Evolutionary conservation across 1,139 yeast species (phyloP), one percentile per base, ranked within the genome.

Genomic region (Protomyces inouyei): DNA sequence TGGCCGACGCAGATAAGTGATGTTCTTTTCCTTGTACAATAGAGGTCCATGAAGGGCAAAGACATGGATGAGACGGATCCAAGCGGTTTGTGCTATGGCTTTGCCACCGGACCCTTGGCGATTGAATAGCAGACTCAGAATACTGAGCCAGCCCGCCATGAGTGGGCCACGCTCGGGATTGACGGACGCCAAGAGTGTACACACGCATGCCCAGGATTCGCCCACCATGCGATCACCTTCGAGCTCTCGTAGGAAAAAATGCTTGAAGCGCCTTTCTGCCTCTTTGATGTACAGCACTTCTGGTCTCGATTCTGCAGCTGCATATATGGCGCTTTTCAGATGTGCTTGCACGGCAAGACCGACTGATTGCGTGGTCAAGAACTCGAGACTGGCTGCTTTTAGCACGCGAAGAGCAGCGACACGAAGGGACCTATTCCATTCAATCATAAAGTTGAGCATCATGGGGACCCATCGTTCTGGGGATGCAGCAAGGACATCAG

Each of bases 151-250:
- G 16, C 60, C 40, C 38, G 57, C 61, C 16, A 69, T 52, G 40
- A 67, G 52, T 21, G 55, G 53, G 69, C 70, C 67, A 32, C 64
- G 60, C 36, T 64, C 67, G 16, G 68, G 64, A 43, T 67, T 52
- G 28, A 61, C 66, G 10, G 66, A 66, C 12, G 65, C 60, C 16
- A 69, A 46, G 14, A 66, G 46, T 6, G 67, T 54, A 9, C 69
- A 65, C 37, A 69, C 52, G 12, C 64, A 43, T 28, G 66, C 67
- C 70, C 70, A 69, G 14, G 69, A 60, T 14, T 61, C 52, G 5
- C 66, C 64, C 10, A 69, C 65, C 52, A 64, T 69, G 14, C 60
- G 59, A 4, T 67, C 70, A 6, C 67, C 66, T 25, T 65, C 64
- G 5, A 65, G 65, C 53, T 63, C 61, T 10, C 61, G 61, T 16